Evolutionary conservation across 2,329 filamentous ascomycete species (phyloP).

Genomic region (Ceratocystis variospora): DNA sequence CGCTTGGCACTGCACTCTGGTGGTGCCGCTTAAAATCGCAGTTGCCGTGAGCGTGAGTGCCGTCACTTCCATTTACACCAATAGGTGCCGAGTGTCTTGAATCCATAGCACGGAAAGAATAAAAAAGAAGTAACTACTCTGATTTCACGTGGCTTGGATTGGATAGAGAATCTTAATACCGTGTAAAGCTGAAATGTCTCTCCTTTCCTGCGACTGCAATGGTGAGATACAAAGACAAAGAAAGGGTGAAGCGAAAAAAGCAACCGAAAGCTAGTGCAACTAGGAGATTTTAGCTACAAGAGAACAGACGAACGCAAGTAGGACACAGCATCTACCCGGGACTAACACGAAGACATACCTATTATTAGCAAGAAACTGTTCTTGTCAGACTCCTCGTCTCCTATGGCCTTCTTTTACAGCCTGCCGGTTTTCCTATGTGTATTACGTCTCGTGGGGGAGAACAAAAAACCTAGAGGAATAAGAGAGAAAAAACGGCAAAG

Average conservation of each 20-base stretch:
- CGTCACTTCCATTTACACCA: neutral
- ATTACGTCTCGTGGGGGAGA: neutral
- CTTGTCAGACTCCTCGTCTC: neutral
- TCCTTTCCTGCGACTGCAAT: neutral
- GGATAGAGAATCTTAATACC: neutral
- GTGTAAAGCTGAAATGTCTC: neutral
- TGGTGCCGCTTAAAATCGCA: neutral
- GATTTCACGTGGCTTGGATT: neutral
- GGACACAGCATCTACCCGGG: too few relatives aligned
- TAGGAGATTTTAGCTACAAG: neutral
- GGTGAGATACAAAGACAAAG: neutral
- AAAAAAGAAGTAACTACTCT: neutral
- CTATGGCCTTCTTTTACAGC: neutral
- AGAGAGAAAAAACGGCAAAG: neutral
- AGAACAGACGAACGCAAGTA: neutral
- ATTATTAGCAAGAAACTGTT: neutral
- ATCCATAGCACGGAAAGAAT: neutral
- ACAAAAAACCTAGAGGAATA: neutral
- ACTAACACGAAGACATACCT: too few relatives aligned
- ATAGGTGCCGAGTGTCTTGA: neutral
- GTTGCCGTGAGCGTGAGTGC: neutral
- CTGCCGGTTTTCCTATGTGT: neutral
- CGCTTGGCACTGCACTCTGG: neutral
- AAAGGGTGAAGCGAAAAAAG: neutral
- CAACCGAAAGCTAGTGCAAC: neutral